Percentiles rank a stretch among this genome's conserved stretches.
Evolutionary conservation across 2,329 filamentous ascomycete genomes (phyloP).

Genomic region (Penicillium capsulatum): DNA sequence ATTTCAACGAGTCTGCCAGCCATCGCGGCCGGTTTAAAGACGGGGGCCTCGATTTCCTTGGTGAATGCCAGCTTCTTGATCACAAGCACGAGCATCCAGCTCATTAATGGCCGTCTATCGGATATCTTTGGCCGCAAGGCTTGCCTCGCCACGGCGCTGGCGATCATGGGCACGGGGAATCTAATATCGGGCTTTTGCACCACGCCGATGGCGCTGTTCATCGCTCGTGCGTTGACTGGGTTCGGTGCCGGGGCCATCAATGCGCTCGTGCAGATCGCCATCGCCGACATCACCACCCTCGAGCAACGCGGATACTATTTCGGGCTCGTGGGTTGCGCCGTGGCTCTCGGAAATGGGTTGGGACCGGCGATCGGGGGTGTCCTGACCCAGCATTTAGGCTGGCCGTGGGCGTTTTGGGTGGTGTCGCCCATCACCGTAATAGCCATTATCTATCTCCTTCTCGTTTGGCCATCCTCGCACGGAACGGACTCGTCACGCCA

Average conservation of each 20-base stretch:
- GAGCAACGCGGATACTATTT: constrained; percentile 50
- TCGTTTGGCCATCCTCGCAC: no score
- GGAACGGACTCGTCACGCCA: not conserved
- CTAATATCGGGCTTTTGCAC: constrained; percentile 39
- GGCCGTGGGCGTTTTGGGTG: constrained; percentile 25
- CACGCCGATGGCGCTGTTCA: constrained; percentile 50
- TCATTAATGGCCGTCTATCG: constrained; percentile 55
- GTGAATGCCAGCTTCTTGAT: constrained; percentile 21
- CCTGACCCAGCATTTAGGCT: constrained; percentile 26
- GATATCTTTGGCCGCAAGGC: constrained; percentile 56
- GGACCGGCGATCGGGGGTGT: constrained; percentile 34
- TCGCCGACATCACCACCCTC: constrained; percentile 52
- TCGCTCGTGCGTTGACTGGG: constrained; percentile 55
- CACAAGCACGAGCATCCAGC: constrained; percentile 48
- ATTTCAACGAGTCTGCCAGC: constrained; percentile 1
- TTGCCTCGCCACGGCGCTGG: constrained; percentile 48
- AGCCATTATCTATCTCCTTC: not conserved
- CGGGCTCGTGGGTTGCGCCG: constrained; percentile 24
- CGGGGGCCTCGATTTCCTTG: constrained; percentile 11
- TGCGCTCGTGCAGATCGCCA: constrained; percentile 52
- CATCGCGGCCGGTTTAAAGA: not conserved
- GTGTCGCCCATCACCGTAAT: not conserved
- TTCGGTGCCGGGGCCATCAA: constrained; percentile 52
- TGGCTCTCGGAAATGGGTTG: constrained; percentile 32
- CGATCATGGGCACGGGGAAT: constrained; percentile 49